Conservation (phyloP, 73 alveolate species). For the Tetrahymena borealis region DNA sequence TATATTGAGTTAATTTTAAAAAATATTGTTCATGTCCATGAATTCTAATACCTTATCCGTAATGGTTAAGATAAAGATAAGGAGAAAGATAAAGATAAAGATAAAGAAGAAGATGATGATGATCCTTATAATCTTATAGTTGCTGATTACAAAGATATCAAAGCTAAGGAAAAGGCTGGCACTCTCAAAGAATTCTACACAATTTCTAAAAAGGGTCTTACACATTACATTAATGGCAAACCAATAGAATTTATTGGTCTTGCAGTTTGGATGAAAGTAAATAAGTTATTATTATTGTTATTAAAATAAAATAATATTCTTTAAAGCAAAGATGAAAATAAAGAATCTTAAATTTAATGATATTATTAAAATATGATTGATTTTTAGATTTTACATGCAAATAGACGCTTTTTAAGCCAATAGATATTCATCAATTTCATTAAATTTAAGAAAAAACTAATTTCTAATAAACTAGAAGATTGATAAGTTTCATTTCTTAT, state of each 20-base stretch:
- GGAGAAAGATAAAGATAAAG: too few species aligned
- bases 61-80: constrained; percentile 34
- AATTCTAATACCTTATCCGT: constrained; percentile 20
- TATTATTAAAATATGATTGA: too few species aligned
- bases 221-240: constrained; percentile 68
- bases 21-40: constrained; percentile 26
- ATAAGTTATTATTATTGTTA: neutral
- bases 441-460: too few species aligned
- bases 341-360: too few species aligned
- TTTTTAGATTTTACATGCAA: too few species aligned
- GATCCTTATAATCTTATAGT: constrained; percentile 41
- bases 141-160: constrained; percentile 33
- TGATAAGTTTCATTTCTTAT: neutral
- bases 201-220: constrained; percentile 67
- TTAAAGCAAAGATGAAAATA: too few species aligned
- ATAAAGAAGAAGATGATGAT: constrained; percentile 34
- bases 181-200: constrained; percentile 58
- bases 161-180: constrained; percentile 25
- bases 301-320: neutral
- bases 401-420: neutral
- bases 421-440: neutral
- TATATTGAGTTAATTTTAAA: constrained; percentile 24
- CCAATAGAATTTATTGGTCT: constrained; percentile 73
- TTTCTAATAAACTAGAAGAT: neutral
- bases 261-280: constrained; percentile 57